phyloP scores from a whole-genome alignment of 2,329 filamentous ascomycete species.

The Pseudogymnoascus sp. region DNA sequence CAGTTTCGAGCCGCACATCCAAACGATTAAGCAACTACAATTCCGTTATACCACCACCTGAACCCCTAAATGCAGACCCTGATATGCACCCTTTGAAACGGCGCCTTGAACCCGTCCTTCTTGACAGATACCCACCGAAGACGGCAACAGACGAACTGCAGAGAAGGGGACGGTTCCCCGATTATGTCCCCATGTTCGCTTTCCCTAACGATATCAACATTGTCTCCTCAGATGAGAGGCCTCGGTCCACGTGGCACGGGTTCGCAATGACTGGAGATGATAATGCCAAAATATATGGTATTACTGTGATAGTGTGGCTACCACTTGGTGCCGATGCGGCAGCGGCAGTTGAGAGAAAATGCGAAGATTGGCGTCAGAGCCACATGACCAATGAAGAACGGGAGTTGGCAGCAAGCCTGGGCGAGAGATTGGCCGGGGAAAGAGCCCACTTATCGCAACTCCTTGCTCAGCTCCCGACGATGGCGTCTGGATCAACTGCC shows the following conservation, averaged over 20 bases:
- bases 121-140: slow-evolving; percentile 88
- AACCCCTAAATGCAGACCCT: slow-evolving; percentile 80
- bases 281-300: slow-evolving; percentile 83
- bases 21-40: slow-evolving; percentile 95
- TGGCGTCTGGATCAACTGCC: slow-evolving; percentile 70
- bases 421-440: slow-evolving; percentile 78
- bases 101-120: slow-evolving; percentile 88
- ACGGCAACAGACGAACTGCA: slow-evolving; percentile 71
- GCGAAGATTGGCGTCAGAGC: slow-evolving; percentile 73
- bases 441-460: slow-evolving; percentile 84
- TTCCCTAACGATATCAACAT: slow-evolving; percentile 98
- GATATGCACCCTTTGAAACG: slow-evolving; percentile 94
- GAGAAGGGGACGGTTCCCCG: slow-evolving; percentile 78
- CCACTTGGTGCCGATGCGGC: slow-evolving; percentile 75
- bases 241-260: slow-evolving; percentile 95
- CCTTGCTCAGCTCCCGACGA: slow-evolving; percentile 70
- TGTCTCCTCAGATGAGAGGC: slow-evolving; percentile 87
- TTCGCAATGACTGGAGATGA: slow-evolving; percentile 97
- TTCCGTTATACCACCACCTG: slow-evolving; percentile 88
- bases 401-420: slow-evolving; percentile 84
- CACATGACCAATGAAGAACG: slow-evolving; percentile 88
- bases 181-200: slow-evolving; percentile 98
- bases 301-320: slow-evolving; percentile 88
- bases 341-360: slow-evolving; percentile 73
- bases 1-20: slow-evolving; percentile 68